Conservation (phyloP, 495 filamentous ascomycete species). For the Penicillium nucicola region DNA sequence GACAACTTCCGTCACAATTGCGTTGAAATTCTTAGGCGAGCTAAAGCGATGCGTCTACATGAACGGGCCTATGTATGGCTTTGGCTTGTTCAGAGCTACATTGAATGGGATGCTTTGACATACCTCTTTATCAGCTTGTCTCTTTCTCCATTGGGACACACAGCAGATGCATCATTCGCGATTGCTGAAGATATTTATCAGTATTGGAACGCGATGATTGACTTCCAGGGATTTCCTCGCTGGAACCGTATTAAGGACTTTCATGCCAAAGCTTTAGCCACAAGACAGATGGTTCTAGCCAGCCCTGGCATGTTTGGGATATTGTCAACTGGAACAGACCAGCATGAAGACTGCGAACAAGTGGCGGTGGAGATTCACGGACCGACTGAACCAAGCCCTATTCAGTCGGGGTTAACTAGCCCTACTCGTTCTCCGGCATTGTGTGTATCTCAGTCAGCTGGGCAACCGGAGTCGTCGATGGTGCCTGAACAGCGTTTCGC, state of each 20-base stretch:
- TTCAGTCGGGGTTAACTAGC: background rate
- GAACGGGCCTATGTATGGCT: conserved; percentile 18
- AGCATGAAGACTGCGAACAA: background rate
- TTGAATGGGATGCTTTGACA: conserved; percentile 73
- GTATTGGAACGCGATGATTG: conserved; percentile 11
- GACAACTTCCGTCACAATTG: conserved; percentile 25
- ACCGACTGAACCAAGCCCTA: background rate
- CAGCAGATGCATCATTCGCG: conserved; percentile 5
- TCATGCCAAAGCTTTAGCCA: background rate
- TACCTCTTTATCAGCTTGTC: conserved; percentile 66
- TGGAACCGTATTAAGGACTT: too few species aligned
- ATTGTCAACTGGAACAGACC: background rate
- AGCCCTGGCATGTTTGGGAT: background rate
- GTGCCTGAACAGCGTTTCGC: background rate
- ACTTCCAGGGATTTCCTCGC: background rate
- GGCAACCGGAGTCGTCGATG: background rate
- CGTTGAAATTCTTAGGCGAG: conserved; percentile 54
- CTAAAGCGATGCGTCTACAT: conserved; percentile 6
- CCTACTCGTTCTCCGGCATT: too few species aligned
- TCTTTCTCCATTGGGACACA: conserved; percentile 17
- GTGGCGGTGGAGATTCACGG: too few species aligned
- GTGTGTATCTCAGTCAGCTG: too few species aligned
- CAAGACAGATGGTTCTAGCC: background rate
- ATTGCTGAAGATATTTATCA: conserved; percentile 12
- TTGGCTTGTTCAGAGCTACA: conserved; percentile 73